These are phyloP conservation scores for Saccharomycopsis microspora DNA, from an alignment of 805 yeast species.

Conservation along the genomic window DNA sequence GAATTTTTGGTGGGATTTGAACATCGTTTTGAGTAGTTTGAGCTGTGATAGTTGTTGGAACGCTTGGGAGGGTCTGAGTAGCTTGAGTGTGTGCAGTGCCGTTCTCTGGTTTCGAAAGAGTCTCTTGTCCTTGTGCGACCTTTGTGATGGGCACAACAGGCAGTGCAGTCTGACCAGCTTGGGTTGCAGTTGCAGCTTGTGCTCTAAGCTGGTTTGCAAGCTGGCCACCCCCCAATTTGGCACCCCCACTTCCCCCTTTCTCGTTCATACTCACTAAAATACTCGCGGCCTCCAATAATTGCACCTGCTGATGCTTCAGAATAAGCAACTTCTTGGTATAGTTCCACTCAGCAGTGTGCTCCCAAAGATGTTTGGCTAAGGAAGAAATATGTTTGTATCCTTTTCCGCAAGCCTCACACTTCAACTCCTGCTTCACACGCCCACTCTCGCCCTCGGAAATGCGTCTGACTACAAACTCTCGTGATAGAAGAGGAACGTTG, in stretches of 20 bases:
- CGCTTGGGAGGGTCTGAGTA: no score
- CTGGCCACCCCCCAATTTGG: no score
- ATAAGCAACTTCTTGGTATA: constrained; percentile 71
- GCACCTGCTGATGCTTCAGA: constrained; percentile 84
- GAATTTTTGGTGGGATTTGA: no score
- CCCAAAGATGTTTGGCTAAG: constrained; percentile 86
- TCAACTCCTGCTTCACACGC: constrained; percentile 69
- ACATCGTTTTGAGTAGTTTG: no score
- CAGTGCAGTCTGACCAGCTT: no score
- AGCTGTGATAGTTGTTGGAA: no score
- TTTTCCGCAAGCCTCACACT: constrained; percentile 86
- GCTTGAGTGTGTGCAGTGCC: no score
- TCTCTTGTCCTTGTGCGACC: no score
- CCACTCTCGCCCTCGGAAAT: constrained; percentile 84
- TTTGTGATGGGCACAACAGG: no score
- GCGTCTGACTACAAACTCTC: constrained; percentile 72
- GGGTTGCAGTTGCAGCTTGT: no score
- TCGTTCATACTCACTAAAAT: constrained; percentile 69
- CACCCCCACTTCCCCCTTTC: not conserved
- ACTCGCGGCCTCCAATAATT: constrained; percentile 66
- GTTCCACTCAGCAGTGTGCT: constrained; percentile 91
- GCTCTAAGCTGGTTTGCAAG: no score
- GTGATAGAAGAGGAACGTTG: constrained; percentile 30
- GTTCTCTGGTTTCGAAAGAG: no score
- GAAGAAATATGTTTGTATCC: constrained; percentile 83